Evolutionary conservation across 2,329 filamentous ascomycete genomes (phyloP).

Genomic region (Venturia nashicola): DNA sequence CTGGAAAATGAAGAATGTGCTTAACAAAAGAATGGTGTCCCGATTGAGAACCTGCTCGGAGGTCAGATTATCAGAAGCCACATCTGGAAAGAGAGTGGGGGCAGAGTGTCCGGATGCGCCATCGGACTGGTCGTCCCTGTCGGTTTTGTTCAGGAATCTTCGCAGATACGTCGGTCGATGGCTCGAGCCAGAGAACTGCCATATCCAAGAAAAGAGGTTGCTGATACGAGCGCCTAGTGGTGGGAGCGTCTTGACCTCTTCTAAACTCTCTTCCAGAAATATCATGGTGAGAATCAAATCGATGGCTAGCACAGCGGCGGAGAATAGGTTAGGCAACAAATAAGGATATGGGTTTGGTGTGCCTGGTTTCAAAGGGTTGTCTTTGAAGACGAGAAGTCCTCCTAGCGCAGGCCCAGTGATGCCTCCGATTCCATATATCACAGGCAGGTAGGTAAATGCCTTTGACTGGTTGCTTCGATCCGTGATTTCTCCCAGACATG

Average conservation of each 20-base stretch:
- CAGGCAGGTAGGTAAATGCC: constrained; percentile 87
- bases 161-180: constrained; percentile 48
- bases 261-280: constrained; percentile 78
- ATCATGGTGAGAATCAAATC: constrained; percentile 64
- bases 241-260: constrained; percentile 50
- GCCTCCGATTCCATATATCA: constrained; percentile 89
- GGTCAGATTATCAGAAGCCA: constrained; percentile 28
- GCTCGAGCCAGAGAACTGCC: constrained; percentile 52
- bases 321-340: constrained; percentile 69
- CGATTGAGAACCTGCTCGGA: constrained; percentile 57
- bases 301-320: constrained; percentile 56
- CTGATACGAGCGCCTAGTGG: constrained; percentile 46
- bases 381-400: constrained; percentile 60
- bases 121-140: constrained; percentile 9
- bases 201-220: constrained; percentile 53
- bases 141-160: constrained; percentile 18
- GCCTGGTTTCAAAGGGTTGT: constrained; percentile 42
- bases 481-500: constrained; percentile 87
- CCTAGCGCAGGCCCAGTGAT: constrained; percentile 91
- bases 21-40: constrained; percentile 69
- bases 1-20: constrained; percentile 87
- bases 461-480: constrained; percentile 88
- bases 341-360: constrained; percentile 60
- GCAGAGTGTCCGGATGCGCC: not conserved
- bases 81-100: constrained; percentile 28